Conservation (phyloP, 2,329 filamentous ascomycete genomes). For the Berkeleyomyces basicola region DNA sequence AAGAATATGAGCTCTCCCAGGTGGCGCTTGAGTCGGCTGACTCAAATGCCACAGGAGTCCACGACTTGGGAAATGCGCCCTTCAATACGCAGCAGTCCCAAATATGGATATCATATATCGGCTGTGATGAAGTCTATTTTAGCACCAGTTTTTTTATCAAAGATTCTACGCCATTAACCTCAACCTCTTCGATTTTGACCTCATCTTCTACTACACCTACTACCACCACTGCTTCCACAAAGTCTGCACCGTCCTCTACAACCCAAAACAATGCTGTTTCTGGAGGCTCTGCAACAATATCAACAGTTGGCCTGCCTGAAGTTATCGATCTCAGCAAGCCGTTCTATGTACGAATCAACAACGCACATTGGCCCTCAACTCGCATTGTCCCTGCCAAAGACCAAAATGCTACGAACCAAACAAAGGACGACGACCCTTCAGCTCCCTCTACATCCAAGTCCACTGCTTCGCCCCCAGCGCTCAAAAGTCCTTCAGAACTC, state of each 20-base stretch:
- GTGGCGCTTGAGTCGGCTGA: constrained; percentile 56
- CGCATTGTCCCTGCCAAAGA: constrained; percentile 41
- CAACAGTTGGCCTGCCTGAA: constrained; percentile 19
- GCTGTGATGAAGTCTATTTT: constrained; percentile 62
- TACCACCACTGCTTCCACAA: constrained; percentile 18
- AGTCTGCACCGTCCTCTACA: not conserved
- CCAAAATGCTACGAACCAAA: constrained; percentile 3
- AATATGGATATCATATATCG: constrained; percentile 69
- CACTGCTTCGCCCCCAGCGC: constrained; percentile 9
- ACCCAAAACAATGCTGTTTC: constrained; percentile 16
- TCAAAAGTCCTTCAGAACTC: constrained; percentile 23
- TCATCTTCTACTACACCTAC: constrained; percentile 17
- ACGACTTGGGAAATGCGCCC: constrained; percentile 59
- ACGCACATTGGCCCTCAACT: constrained; percentile 63
- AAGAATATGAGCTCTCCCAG: constrained; percentile 74
- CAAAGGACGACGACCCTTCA: constrained; percentile 17
- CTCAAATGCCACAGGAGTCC: constrained; percentile 58
- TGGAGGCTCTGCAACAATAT: constrained; percentile 8
- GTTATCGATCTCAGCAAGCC: constrained; percentile 54
- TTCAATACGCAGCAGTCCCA: constrained; percentile 54
- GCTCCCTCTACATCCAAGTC: not conserved
- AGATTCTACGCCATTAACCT: constrained; percentile 20
- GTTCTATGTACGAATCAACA: constrained; percentile 64
- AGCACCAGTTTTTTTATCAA: constrained; percentile 49
- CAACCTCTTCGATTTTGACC: not conserved